phyloP scores from a whole-genome alignment of 2,329 filamentous ascomycete species.

The Hymenoscyphus fructigenus region DNA sequence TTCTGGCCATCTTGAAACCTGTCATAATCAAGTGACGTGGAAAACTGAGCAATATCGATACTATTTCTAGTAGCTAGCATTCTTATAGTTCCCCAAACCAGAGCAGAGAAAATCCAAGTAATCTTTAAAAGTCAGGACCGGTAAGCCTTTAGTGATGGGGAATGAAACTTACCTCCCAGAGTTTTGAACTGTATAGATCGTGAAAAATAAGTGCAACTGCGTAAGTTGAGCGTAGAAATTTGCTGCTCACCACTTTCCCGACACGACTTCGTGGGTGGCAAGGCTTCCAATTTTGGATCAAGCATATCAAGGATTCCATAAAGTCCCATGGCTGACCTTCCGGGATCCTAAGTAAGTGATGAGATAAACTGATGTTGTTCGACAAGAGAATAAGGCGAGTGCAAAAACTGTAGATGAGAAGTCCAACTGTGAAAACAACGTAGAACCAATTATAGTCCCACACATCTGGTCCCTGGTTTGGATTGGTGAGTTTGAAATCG shows the following conservation, averaged over 20 bases:
- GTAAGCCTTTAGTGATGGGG: no score
- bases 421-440: neutral
- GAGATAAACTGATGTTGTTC: neutral
- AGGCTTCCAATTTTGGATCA: neutral
- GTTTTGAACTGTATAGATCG: conserved; percentile 7
- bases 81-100: conserved; percentile 3
- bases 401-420: neutral
- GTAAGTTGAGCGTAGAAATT: conserved; percentile 1
- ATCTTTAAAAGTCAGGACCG: neutral
- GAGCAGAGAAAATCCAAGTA: neutral
- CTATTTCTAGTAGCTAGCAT: neutral
- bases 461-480: neutral
- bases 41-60: neutral
- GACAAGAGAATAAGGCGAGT: neutral
- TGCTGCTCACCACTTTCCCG: neutral
- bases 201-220: neutral
- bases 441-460: neutral
- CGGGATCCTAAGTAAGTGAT: neutral
- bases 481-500: neutral
- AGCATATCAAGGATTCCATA: neutral
- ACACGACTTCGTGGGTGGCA: neutral
- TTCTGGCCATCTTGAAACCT: neutral
- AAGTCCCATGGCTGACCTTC: neutral
- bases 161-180: conserved; percentile 9
- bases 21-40: neutral